These are phyloP conservation scores for Scedosporium minutisporum DNA, from an alignment of 2,329 filamentous ascomycete species.

Conservation along the genomic window DNA sequence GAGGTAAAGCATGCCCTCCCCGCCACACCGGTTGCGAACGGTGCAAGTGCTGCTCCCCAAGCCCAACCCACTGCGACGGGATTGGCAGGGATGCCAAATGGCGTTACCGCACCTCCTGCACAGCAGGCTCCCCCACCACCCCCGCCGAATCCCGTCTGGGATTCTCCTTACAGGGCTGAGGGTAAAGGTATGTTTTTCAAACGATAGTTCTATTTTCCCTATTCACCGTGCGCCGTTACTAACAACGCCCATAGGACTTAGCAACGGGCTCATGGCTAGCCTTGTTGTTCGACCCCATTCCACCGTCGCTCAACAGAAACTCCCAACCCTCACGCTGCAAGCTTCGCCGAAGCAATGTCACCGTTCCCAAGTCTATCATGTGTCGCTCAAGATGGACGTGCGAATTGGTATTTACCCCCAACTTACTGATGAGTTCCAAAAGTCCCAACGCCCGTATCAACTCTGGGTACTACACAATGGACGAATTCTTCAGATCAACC, in stretches of 20 bases:
- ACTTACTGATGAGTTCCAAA: slow-evolving; percentile 52
- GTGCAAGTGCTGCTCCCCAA: slow-evolving; percentile 12
- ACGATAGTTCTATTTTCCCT: background rate
- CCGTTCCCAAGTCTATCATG: slow-evolving; percentile 53
- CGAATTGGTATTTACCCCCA: slow-evolving; percentile 64
- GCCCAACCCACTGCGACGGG: background rate
- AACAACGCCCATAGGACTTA: background rate
- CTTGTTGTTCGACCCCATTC: background rate
- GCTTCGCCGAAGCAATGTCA: background rate
- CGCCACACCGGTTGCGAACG: slow-evolving; percentile 18
- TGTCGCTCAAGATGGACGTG: slow-evolving; percentile 43
- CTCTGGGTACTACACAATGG: slow-evolving; percentile 52
- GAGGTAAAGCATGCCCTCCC: slow-evolving; percentile 25
- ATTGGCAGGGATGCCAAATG: background rate
- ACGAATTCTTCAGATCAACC: background rate
- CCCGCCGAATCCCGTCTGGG: slow-evolving; percentile 18
- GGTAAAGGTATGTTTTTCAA: slow-evolving; percentile 3
- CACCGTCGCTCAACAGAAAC: background rate
- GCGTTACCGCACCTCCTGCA: background rate
- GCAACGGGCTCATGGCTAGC: background rate
- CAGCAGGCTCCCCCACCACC: slow-evolving; percentile 24
- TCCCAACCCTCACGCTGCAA: background rate
- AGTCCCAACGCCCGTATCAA: slow-evolving; percentile 65
- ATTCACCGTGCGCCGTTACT: background rate
- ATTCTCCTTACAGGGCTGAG: slow-evolving; percentile 12